phyloP scores from a whole-genome alignment of 2,329 filamentous ascomycete genomes.

The Fusarium musae region DNA sequence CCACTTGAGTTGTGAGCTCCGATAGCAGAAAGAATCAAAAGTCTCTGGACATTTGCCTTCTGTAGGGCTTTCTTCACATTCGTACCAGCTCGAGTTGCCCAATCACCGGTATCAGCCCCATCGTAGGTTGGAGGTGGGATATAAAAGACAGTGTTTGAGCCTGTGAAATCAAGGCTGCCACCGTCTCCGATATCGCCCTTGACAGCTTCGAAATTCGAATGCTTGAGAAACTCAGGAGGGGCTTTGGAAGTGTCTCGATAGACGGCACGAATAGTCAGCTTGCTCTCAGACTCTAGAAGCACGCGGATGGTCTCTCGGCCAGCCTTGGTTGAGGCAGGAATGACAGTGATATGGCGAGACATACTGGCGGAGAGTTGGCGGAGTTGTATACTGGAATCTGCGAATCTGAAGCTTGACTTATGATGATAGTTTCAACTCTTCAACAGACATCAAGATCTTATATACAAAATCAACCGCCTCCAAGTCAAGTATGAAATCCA shows the following conservation, averaged over 20 bases:
- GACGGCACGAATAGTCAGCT: conserved; percentile 43
- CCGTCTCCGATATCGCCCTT: conserved; percentile 47
- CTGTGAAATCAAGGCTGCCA: conserved; percentile 42
- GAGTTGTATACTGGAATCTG: not conserved
- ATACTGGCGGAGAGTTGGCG: conserved; percentile 29
- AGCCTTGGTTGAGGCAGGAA: conserved; percentile 50
- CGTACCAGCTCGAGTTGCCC: conserved; percentile 34
- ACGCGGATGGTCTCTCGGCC: conserved; percentile 46
- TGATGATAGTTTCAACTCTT: not conserved
- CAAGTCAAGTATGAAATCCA: not conserved
- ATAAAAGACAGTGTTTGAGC: conserved; percentile 49
- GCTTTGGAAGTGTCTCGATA: conserved; percentile 47
- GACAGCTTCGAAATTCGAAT: conserved; percentile 45
- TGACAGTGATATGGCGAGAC: conserved; percentile 45
- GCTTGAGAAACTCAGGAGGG: conserved; percentile 43
- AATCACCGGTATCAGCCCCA: conserved; percentile 39
- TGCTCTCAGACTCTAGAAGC: conserved; percentile 37
- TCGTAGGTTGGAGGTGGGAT: conserved; percentile 47
- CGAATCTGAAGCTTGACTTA: not conserved
- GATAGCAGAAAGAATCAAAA: conserved; percentile 46
- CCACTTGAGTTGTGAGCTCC: conserved; percentile 46
- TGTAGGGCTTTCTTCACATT: conserved; percentile 34
- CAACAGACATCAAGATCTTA: not conserved
- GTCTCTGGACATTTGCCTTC: conserved; percentile 24
- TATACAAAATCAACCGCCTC: not conserved